phyloP scores from a whole-genome alignment of 352 stramenopile genomes.

The Phytophthora litchii region DNA sequence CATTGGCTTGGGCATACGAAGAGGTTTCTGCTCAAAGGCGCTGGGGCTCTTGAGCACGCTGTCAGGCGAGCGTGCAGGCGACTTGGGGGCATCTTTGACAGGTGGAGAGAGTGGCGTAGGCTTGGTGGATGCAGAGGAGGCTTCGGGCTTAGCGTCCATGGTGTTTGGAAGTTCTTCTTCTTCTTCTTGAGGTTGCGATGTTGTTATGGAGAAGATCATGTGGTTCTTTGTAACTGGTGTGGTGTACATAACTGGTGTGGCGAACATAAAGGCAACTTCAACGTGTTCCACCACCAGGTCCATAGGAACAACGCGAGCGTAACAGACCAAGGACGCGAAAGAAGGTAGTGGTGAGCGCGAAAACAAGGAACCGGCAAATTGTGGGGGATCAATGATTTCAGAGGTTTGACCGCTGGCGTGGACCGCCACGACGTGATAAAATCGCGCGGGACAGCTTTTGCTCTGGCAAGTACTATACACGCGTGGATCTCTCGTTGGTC shows the following conservation, averaged over 20 bases:
- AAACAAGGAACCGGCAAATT: neutral
- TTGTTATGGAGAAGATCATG: neutral
- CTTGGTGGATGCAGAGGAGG: constrained; percentile 2
- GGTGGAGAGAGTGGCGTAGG: constrained; percentile 2
- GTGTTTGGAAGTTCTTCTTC: constrained; percentile 2
- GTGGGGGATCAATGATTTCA: neutral
- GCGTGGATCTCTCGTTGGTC: neutral
- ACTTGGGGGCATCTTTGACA: constrained; percentile 18
- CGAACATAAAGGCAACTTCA: constrained; percentile 9
- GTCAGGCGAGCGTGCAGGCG: constrained; percentile 18
- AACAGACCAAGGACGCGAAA: constrained; percentile 1
- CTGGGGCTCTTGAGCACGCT: constrained; percentile 51
- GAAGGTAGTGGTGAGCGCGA: neutral
- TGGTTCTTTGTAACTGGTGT: constrained; percentile 17
- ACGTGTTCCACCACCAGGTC: neutral
- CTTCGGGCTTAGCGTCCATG: constrained; percentile 24
- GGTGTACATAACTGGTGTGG: neutral
- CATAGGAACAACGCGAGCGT: neutral
- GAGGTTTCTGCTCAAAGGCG: constrained; percentile 61
- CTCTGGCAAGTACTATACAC: neutral
- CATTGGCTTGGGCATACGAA: constrained; percentile 74
- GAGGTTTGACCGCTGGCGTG: neutral
- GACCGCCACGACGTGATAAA: neutral
- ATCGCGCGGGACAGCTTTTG: neutral
- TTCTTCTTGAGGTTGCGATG: constrained; percentile 18